Percentiles rank a stretch among this genome's conserved stretches.
Conservation (phyloP, 192 early-diverging fungal species). For the Backusella circina region DNA sequence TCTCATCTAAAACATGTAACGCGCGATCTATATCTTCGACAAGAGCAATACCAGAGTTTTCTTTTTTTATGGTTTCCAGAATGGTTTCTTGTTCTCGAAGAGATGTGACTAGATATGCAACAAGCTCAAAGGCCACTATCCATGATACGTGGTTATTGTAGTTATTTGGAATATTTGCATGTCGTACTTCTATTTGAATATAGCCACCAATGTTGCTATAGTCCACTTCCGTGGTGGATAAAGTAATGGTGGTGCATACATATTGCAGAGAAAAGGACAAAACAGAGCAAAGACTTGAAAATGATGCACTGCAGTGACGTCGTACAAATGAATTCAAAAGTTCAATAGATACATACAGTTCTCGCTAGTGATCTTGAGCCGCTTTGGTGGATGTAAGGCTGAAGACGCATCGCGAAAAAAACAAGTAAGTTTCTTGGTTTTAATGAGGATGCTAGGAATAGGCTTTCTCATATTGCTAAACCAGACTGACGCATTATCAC, state of each 20-base stretch:
- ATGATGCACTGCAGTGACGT: not conserved
- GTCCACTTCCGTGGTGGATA: conserved; percentile 5
- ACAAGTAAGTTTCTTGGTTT: no score
- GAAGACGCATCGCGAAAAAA: no score
- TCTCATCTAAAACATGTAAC: not conserved
- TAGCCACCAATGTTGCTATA: conserved; percentile 1
- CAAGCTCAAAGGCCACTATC: not conserved
- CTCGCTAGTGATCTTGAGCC: no score
- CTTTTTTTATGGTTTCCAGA: not conserved
- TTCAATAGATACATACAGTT: conserved; percentile 10
- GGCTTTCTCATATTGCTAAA: no score
- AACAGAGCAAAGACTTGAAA: conserved; percentile 1
- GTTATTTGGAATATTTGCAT: not conserved
- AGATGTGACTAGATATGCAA: conserved; percentile 1
- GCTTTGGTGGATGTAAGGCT: no score
- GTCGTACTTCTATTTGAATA: not conserved
- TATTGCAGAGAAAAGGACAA: conserved; percentile 5
- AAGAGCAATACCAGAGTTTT: not conserved
- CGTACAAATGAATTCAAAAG: not conserved
- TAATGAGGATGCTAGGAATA: no score
- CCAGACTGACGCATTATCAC: no score
- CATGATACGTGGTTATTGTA: conserved; percentile 4
- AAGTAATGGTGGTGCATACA: not conserved
- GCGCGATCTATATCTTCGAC: not conserved
- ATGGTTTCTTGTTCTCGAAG: not conserved